Conservation (phyloP, 768 basidiomycete genomes). For the Rubroboletus pulcherrimus region DNA sequence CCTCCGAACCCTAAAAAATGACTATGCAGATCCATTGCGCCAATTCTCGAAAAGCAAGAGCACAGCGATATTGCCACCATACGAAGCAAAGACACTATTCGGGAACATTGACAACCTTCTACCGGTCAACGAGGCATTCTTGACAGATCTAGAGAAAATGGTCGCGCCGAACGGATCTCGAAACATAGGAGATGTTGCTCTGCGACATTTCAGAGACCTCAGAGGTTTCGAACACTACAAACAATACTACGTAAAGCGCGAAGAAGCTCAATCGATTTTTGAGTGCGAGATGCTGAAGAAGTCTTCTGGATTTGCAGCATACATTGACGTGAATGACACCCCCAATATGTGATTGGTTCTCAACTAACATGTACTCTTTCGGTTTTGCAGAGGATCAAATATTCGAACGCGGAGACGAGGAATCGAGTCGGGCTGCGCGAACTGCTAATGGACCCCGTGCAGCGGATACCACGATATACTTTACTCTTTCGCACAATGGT, state of each 20-base stretch:
- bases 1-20: conserved; percentile 74
- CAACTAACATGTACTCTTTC: neutral
- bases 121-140: conserved; percentile 84
- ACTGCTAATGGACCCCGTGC: conserved; percentile 93
- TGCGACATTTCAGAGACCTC: conserved; percentile 82
- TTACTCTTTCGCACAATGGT: conserved; percentile 90
- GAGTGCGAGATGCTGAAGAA: conserved; percentile 78
- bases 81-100: conserved; percentile 91
- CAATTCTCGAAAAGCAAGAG: conserved; percentile 80
- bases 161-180: conserved; percentile 53
- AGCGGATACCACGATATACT: conserved; percentile 92
- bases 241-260: conserved; percentile 87
- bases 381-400: conserved; percentile 74
- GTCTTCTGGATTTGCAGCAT: conserved; percentile 77
- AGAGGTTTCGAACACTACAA: conserved; percentile 88
- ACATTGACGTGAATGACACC: conserved; percentile 69
- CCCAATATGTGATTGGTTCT: conserved; percentile 8
- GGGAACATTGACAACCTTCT: conserved; percentile 90
- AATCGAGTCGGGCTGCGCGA: conserved; percentile 88
- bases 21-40: conserved; percentile 90
- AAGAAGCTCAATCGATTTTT: conserved; percentile 87
- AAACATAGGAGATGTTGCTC: conserved; percentile 75
- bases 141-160: conserved; percentile 81
- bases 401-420: conserved; percentile 64
- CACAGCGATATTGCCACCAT: conserved; percentile 81